Conservation (phyloP, 805 yeast genomes). For the Nakazawaea wyomingensis region DNA sequence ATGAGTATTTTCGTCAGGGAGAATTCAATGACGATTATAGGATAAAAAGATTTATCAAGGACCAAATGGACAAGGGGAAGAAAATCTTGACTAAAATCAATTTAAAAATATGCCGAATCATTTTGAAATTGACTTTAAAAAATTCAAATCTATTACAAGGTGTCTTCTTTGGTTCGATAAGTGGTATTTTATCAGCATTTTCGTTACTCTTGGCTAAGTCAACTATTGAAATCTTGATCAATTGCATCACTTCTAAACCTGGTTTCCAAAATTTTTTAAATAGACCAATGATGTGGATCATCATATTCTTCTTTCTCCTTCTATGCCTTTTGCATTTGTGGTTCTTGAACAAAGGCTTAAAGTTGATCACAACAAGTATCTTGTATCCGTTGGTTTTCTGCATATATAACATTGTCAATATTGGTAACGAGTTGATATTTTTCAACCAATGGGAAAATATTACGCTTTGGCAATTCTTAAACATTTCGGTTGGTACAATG, state of each 20-base stretch:
- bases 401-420: conserved; percentile 67
- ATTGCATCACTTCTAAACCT: conserved; percentile 31
- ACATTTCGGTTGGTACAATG: conserved; percentile 39
- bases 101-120: neutral
- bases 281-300: conserved; percentile 39
- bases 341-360: conserved; percentile 69
- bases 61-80: neutral
- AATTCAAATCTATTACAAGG: conserved; percentile 42
- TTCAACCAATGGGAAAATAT: conserved; percentile 45
- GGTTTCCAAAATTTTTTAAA: conserved; percentile 26
- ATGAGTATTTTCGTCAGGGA: conserved; percentile 8
- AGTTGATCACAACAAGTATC: conserved; percentile 65
- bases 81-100: neutral
- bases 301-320: conserved; percentile 48
- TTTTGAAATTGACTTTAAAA: conserved; percentile 16
- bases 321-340: conserved; percentile 69
- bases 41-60: neutral
- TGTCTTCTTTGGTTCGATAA: conserved; percentile 54
- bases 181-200: conserved; percentile 82
- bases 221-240: conserved; percentile 62
- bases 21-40: neutral
- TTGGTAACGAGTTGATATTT: conserved; percentile 59
- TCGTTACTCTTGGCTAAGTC: conserved; percentile 83
- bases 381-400: conserved; percentile 84
- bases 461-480: conserved; percentile 27